A percentile compares a stretch with the other conserved stretches of the same genome.
These are phyloP conservation scores for Rhizopogon salebrosus DNA, from an alignment of 768 basidiomycete species.

Conservation along the genomic window DNA sequence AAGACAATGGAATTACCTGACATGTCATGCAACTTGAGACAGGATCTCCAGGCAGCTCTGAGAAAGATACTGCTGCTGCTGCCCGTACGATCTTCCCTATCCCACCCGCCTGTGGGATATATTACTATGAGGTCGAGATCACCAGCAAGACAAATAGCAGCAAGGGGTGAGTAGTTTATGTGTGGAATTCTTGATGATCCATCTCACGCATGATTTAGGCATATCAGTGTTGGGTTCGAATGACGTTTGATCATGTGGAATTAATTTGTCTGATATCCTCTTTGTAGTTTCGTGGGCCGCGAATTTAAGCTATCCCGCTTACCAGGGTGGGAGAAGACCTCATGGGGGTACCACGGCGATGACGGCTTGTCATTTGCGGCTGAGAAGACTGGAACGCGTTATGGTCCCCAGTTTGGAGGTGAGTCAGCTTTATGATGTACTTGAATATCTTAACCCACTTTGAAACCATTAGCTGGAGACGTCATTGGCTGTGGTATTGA, in stretches of 20 bases:
- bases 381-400: conserved; percentile 65
- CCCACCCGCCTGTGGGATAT: conserved; percentile 84
- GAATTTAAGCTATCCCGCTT: conserved; percentile 67
- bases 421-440: conserved; percentile 22
- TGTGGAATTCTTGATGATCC: background rate
- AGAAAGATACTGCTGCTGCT: conserved; percentile 83
- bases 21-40: conserved; percentile 7
- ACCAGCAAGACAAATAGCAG: conserved; percentile 73
- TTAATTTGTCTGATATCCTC: conserved; percentile 9
- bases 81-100: conserved; percentile 74
- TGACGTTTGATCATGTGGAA: background rate
- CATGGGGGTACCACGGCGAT: conserved; percentile 93
- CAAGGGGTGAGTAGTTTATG: conserved; percentile 55
- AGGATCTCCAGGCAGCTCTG: conserved; percentile 54
- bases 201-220: conserved; percentile 36
- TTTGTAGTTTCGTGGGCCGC: conserved; percentile 56
- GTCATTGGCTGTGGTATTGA: conserved; percentile 91
- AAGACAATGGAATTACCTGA: background rate
- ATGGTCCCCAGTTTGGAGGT: conserved; percentile 82
- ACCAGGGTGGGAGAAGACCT: conserved; percentile 81
- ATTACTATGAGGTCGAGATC: conserved; percentile 91
- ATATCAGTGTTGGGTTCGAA: conserved; percentile 76
- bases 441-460: conserved; percentile 2
- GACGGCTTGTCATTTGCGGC: conserved; percentile 76
- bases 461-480: conserved; percentile 61